phyloP scores from a whole-genome alignment of 257 asterid species.

The Ilex asprella region DNA sequence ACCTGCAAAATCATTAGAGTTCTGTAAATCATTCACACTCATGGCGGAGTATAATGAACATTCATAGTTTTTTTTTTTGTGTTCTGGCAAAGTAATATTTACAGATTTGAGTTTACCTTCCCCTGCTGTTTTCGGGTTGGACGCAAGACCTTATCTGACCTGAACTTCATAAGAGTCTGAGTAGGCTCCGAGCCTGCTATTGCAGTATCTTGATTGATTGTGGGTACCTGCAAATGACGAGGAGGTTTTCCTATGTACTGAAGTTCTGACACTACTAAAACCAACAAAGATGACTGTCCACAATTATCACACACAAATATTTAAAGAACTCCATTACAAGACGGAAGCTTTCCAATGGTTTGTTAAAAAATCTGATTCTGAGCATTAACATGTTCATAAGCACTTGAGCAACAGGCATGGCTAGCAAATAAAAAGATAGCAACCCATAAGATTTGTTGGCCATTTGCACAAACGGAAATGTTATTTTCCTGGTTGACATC shows the following conservation, averaged over 20 bases:
- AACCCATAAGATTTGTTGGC: no score
- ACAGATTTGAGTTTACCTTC: slow-evolving; percentile 16
- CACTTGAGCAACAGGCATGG: neutral
- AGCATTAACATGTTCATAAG: no score
- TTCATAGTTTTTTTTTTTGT: no score
- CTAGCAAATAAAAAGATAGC: neutral
- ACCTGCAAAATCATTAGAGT: slow-evolving; percentile 28
- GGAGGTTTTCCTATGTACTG: neutral
- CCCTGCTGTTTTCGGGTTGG: slow-evolving; percentile 44
- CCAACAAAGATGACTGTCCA: neutral
- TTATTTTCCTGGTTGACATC: no score
- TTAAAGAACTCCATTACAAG: no score
- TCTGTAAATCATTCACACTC: neutral
- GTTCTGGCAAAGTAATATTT: neutral
- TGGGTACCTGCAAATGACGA: slow-evolving; percentile 35
- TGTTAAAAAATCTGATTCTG: neutral
- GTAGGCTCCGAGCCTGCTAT: slow-evolving; percentile 32
- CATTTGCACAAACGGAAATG: no score
- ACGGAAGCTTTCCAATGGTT: no score
- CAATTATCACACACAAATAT: no score
- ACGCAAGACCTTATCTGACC: slow-evolving; percentile 42
- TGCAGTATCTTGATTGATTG: slow-evolving; percentile 57
- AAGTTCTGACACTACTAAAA: neutral
- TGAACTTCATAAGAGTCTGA: slow-evolving; percentile 35
- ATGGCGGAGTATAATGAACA: neutral